phyloP scores from a whole-genome alignment of 352 stramenopile genomes.

The Globisporangium heterothallicum region DNA sequence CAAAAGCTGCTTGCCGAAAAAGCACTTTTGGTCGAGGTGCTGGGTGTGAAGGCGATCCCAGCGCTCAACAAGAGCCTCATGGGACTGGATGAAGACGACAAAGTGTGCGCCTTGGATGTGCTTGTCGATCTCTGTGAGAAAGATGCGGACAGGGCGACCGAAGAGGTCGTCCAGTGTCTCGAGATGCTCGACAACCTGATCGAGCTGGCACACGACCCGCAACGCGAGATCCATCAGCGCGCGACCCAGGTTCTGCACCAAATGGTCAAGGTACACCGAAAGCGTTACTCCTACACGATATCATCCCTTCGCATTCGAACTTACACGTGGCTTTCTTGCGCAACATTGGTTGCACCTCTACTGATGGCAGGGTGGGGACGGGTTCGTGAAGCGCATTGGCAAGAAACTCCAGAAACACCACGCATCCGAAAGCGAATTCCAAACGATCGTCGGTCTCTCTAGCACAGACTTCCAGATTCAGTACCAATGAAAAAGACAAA shows the following conservation, averaged over 20 bases:
- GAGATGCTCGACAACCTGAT: conserved; percentile 42
- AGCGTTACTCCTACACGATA: too few species aligned
- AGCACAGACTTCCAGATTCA: not conserved
- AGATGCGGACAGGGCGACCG: conserved; percentile 21
- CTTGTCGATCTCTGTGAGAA: conserved; percentile 25
- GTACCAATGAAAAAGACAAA: not conserved
- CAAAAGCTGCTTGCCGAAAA: conserved; percentile 32
- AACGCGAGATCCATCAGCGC: conserved; percentile 17
- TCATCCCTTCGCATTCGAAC: too few species aligned
- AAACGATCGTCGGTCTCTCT: conserved; percentile 10
- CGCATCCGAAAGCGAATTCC: conserved; percentile 14
- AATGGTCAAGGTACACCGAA: conserved; percentile 13
- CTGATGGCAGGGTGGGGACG: conserved; percentile 15
- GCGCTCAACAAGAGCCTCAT: conserved; percentile 37
- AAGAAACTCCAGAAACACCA: conserved; percentile 27
- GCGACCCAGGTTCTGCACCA: conserved; percentile 24
- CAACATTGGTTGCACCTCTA: too few species aligned
- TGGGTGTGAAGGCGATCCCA: conserved; percentile 41
- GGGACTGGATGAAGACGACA: conserved; percentile 40
- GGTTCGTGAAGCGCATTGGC: conserved; percentile 24
- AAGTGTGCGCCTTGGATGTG: conserved; percentile 30
- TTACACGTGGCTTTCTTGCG: too few species aligned
- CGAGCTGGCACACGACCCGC: conserved; percentile 20
- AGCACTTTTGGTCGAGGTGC: conserved; percentile 43
- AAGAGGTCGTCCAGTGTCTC: conserved; percentile 47